Base-by-base conservation (phyloP, 345 rosid genomes). In the Cardamine occulta region DNA sequence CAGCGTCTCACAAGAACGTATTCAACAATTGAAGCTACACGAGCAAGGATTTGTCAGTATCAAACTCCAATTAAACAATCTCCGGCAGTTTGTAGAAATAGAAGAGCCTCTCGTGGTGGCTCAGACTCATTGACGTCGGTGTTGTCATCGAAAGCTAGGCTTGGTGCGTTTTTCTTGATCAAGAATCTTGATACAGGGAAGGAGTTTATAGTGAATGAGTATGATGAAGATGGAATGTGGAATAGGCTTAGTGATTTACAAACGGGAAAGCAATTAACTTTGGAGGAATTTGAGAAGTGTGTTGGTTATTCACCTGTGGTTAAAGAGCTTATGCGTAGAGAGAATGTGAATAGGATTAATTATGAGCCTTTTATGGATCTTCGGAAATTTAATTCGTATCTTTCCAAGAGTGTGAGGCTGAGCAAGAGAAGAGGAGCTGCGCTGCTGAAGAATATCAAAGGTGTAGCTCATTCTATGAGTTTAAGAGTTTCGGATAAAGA, bases 241-340 rank as follows among this genome's bases (percentile, higher is more conserved):
- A 95, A 92, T 69, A 85, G 87, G 79, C 84, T 95, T 15, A 92
- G 98, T 63, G 99, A 95, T 86, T 83, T 95, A 34, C 97, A 95
- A 18, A 95, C 99, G 0, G 99, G 98, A 67, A 90, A 95, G 90
- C 89, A 92, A 35, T 73, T 95, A 19, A 95, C 96, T 3, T 78
- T 92, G 85, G 98, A 95, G 74, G 99, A 95, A 56, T 93, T 93
- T 53, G 98, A 95, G 86, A 92, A 85, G 63, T 82, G 85, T 12
- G 96, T 87, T 0, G 97, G 98, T 0, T 82, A 88, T 80, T 90
- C 97, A 12, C 96, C 94, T 1, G 94, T 90, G 45, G 98, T 93
- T 12, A 92, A 92, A 75, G 98, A 95, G 80, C 83, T 95, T 42
- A 92, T 95, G 96, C 79, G 93, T 63, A 81, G 98, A 79, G 88